Conservation (phyloP, 2,329 filamentous ascomycete species). For the Colletotrichum sp. region DNA sequence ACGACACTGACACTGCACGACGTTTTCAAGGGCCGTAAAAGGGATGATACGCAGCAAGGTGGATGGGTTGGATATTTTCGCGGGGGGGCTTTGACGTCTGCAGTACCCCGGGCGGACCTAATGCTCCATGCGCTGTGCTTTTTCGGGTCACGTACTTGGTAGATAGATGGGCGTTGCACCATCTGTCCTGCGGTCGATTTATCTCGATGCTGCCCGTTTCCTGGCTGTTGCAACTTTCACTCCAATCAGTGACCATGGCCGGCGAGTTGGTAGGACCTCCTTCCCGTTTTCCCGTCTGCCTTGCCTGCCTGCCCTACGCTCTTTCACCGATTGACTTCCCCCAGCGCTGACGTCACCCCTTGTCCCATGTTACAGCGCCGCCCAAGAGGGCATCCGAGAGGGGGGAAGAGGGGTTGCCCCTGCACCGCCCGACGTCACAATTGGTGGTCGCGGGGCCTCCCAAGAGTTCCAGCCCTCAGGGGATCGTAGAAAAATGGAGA, state of each 20-base stretch:
- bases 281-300: neutral
- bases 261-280: neutral
- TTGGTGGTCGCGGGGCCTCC: neutral
- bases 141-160: neutral
- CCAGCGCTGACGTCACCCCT: conserved; percentile 11
- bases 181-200: neutral
- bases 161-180: neutral
- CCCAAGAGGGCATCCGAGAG: neutral
- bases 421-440: conserved; percentile 10
- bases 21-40: neutral
- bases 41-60: neutral
- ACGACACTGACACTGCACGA: neutral
- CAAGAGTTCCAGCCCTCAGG: neutral
- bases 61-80: neutral
- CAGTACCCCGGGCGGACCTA: conserved; percentile 4
- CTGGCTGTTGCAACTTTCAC: neutral
- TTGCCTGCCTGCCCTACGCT: neutral
- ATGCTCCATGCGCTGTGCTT: conserved; percentile 2
- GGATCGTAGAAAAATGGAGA: neutral
- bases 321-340: neutral
- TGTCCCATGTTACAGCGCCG: neutral
- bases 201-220: neutral
- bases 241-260: neutral
- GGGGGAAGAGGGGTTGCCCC: neutral
- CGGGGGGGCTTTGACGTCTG: conserved; percentile 4